Conservation (phyloP, 1,284 basidiomycete genomes). For the Ustilago xerochloae region DNA sequence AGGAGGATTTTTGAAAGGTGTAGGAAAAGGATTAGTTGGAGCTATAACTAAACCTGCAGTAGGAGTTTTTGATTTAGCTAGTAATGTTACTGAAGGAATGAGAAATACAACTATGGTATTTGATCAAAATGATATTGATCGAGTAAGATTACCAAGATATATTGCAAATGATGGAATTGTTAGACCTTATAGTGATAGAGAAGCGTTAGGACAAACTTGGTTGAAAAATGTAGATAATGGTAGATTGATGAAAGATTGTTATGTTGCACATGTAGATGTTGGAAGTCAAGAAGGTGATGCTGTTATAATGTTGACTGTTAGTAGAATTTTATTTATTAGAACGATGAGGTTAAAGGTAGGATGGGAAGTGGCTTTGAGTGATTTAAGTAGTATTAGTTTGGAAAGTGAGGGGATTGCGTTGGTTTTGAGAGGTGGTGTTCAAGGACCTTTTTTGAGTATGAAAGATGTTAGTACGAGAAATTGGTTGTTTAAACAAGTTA, state of each 20-base stretch:
- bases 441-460: conserved; percentile 73
- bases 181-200: conserved; percentile 78
- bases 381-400: conserved; percentile 83
- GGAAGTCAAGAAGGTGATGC: conserved; percentile 71
- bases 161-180: conserved; percentile 72
- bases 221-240: conserved; percentile 90
- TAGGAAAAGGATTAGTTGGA: conserved; percentile 95
- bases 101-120: conserved; percentile 99
- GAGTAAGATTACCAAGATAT: conserved; percentile 87
- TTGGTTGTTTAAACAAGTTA: conserved; percentile 74
- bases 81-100: conserved; percentile 91
- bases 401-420: conserved; percentile 71
- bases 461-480: conserved; percentile 71
- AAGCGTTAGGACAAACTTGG: conserved; percentile 96
- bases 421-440: conserved; percentile 73
- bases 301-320: conserved; percentile 64
- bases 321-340: conserved; percentile 78
- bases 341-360: conserved; percentile 84
- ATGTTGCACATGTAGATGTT: conserved; percentile 80
- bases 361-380: conserved; percentile 90
- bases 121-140: conserved; percentile 89
- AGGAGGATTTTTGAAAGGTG: conserved; percentile 95
- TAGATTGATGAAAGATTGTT: conserved; percentile 82
- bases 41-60: conserved; percentile 96
- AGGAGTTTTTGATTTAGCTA: conserved; percentile 93